Percentiles rank a stretch among this genome's conserved stretches.
Conservation (phyloP, 1,284 basidiomycete species). For the Neonothopanus nambi region DNA sequence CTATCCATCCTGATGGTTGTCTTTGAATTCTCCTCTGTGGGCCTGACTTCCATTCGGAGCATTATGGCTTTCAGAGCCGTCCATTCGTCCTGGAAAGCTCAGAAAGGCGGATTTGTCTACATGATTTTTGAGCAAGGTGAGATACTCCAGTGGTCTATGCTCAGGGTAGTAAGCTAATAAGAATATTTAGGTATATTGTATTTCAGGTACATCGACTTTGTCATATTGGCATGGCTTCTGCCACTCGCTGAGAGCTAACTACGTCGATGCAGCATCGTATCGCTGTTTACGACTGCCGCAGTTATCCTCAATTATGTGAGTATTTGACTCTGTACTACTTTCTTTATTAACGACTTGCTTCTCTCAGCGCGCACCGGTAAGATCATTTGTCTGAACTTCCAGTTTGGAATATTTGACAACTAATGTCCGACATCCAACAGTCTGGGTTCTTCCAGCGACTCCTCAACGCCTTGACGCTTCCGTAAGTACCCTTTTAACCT, state of each 20-base stretch:
- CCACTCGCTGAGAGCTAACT: background rate
- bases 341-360: too few relatives aligned
- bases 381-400: too few relatives aligned
- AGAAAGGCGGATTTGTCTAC: conserved; percentile 16
- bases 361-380: too few relatives aligned
- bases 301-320: conserved; percentile 31
- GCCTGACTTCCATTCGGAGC: conserved; percentile 25
- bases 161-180: background rate
- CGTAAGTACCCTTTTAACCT: conserved; percentile 21
- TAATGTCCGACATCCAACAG: conserved; percentile 18
- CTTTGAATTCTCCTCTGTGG: conserved; percentile 27
- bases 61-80: conserved; percentile 24
- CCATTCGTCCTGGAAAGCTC: conserved; percentile 7
- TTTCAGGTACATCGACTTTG: too few relatives aligned
- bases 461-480: conserved; percentile 31
- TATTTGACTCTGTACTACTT: background rate
- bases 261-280: conserved; percentile 22
- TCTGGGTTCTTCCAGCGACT: conserved; percentile 30
- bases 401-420: too few relatives aligned
- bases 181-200: conserved; percentile 24
- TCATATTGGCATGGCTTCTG: background rate
- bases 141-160: background rate
- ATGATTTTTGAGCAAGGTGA: conserved; percentile 25
- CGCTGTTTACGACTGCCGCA: conserved; percentile 28
- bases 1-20: conserved; percentile 30